Base-by-base conservation (phyloP, 345 rosid species). In the Raphanus raphanistrum region DNA sequence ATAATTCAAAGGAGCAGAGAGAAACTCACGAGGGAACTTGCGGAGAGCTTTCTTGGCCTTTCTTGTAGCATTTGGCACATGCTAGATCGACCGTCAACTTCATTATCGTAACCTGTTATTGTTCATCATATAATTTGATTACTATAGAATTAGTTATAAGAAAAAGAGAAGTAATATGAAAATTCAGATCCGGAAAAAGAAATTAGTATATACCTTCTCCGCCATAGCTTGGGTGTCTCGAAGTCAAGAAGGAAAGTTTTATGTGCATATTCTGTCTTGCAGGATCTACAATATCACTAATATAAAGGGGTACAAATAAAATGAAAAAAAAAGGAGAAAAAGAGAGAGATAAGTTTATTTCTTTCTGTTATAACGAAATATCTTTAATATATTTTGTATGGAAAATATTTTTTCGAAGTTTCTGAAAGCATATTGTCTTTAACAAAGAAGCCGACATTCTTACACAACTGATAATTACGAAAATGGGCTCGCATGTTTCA, bases 1-100 rank as follows among this genome's bases (percentile, higher is more conserved):
- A 41, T 4, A 32, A 70, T 63, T 10, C 8, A 64, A 11, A 15
- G 17, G 15, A 61, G 9, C 5, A 15, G 66, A 35, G 33, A 15
- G 4, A 26, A 21, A 86, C 95, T 89, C 82, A 93, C 95, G 87
- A 81, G 95, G 93, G 55, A 82, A 82, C 78, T 81, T 77, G 21
- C 87, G 82, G 21, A 93, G 86, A 13, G 87, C 71, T 76, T 84
- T 87, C 85, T 86, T 93, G 66, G 84, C 91, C 81, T 90, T 92
- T 82, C n/a, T 61, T 81, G 83, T 65, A 81, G 81, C 98, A 94
- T 70, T 84, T 81, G 3, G 63, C 12, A 74, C 98, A 94, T 32
- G 77, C 77, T 10, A 94, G 93, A 78, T 91, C 92, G 12, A 84
- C 97, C 65, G 75, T 82, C 52, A 93, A 79, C 79, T 67, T 81